These are phyloP conservation scores for Thalassiosira delicatula DNA, from an alignment of 352 stramenopile species.

Conservation along the genomic window DNA sequence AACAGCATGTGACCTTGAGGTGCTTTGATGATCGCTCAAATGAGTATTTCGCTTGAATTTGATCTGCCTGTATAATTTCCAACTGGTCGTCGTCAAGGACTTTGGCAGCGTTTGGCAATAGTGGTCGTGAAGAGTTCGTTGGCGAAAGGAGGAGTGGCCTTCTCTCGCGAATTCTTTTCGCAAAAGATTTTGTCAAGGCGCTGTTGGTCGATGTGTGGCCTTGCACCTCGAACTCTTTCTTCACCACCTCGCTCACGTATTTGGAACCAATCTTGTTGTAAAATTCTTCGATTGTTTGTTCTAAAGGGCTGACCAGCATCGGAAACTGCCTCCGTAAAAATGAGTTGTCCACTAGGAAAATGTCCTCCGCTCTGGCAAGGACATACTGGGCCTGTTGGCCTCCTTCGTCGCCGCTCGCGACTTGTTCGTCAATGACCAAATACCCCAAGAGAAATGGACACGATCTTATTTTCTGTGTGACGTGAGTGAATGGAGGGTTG, in stretches of 20 bases:
- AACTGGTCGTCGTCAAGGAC: slow-evolving; percentile 66
- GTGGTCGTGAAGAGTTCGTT: slow-evolving; percentile 70
- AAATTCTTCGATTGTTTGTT: slow-evolving; percentile 76
- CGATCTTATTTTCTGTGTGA: slow-evolving; percentile 67
- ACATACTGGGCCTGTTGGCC: slow-evolving; percentile 58
- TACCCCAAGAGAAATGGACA: slow-evolving; percentile 80
- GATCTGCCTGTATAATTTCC: slow-evolving; percentile 63
- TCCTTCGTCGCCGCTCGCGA: slow-evolving; percentile 25
- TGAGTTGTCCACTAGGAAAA: slow-evolving; percentile 82
- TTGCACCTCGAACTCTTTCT: slow-evolving; percentile 75
- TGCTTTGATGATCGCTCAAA: slow-evolving; percentile 63
- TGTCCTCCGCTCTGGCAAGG: slow-evolving; percentile 73
- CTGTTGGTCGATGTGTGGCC: slow-evolving; percentile 50
- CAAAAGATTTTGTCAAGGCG: slow-evolving; percentile 54
- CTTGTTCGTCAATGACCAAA: slow-evolving; percentile 52
- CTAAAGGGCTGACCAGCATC: slow-evolving; percentile 66
- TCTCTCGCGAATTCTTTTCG: slow-evolving; percentile 70
- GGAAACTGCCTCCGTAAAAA: slow-evolving; percentile 82
- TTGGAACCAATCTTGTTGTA: slow-evolving; percentile 72
- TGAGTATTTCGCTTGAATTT: slow-evolving; percentile 73
- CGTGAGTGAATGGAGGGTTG: slow-evolving; percentile 68
- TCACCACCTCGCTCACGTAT: slow-evolving; percentile 77
- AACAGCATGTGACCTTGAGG: slow-evolving; percentile 73
- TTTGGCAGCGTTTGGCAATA: slow-evolving; percentile 63
- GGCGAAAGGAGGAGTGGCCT: slow-evolving; percentile 73